These are phyloP conservation scores for Tetrahymena borealis DNA, from an alignment of 73 alveolate species.

Conservation along the genomic window DNA sequence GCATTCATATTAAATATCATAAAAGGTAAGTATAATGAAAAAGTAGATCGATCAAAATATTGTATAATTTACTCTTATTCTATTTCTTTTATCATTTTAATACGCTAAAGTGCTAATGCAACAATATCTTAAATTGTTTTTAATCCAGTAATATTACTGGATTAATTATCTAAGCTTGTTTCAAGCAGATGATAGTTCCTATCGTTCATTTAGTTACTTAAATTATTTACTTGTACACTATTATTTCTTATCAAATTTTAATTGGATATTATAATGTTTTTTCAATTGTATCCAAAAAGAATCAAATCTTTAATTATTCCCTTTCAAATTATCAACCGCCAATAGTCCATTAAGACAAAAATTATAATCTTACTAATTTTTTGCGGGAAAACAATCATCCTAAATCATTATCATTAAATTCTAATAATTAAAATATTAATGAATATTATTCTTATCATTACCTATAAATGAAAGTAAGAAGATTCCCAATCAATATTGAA, in stretches of 20 bases:
- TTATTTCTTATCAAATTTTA: not conserved
- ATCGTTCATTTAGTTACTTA: not conserved
- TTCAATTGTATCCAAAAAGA: not conserved
- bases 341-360: not conserved
- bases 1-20: too few species aligned
- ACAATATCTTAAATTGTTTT: not conserved
- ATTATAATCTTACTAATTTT: not conserved
- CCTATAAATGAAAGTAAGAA: too few species aligned
- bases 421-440: not conserved
- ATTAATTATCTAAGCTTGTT: not conserved
- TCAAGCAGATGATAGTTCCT: not conserved
- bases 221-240: not conserved
- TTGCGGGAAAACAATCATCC: conserved; percentile 1
- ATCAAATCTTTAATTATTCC: not conserved
- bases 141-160: not conserved
- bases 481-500: too few species aligned
- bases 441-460: too few species aligned
- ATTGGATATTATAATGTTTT: not conserved
- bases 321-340: not conserved
- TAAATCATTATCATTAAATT: not conserved
- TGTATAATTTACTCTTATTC: not conserved
- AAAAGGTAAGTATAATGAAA: not conserved
- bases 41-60: not conserved
- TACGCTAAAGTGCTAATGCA: not conserved
- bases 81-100: not conserved